A percentile compares a stretch with the other conserved stretches of the same genome.
These are phyloP conservation scores for Lodderomyces oxycetoniae DNA, from an alignment of 1,139 yeast genomes.

Conservation along the genomic window DNA sequence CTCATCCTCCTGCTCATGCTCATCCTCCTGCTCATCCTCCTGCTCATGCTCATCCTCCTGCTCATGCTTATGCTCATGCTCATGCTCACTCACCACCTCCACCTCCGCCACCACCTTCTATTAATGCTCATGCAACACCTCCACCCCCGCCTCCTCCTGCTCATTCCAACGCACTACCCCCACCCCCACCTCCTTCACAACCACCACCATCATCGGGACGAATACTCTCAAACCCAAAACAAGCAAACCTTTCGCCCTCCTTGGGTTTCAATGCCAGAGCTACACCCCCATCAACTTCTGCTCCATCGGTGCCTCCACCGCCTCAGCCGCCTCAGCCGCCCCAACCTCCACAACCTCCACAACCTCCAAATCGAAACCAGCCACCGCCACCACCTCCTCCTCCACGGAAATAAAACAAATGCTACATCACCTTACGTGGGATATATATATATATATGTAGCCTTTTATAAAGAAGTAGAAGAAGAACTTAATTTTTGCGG, in stretches of 20 bases:
- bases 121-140: conserved; percentile 7
- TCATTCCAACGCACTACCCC: conserved; percentile 17
- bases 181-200: conserved; percentile 23
- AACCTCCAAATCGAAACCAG: neutral
- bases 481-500: no score
- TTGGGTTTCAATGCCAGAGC: conserved; percentile 16
- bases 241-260: conserved; percentile 18
- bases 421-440: no score
- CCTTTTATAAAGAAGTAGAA: no score
- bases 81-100: conserved; percentile 9
- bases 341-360: conserved; percentile 20
- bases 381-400: conserved; percentile 16
- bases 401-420: no score
- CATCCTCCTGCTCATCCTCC: conserved; percentile 21
- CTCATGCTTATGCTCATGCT: conserved; percentile 15
- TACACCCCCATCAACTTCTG: conserved; percentile 16
- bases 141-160: conserved; percentile 20
- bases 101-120: conserved; percentile 20
- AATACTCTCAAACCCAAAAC: conserved; percentile 11
- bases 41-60: conserved; percentile 12
- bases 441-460: no score
- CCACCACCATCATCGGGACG: conserved; percentile 17
- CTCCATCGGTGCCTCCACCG: conserved; percentile 14
- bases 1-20: conserved; percentile 16
- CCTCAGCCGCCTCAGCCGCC: conserved; percentile 15